phyloP scores from a whole-genome alignment of 768 basidiomycete species.

The Rhizopogon sp. region DNA sequence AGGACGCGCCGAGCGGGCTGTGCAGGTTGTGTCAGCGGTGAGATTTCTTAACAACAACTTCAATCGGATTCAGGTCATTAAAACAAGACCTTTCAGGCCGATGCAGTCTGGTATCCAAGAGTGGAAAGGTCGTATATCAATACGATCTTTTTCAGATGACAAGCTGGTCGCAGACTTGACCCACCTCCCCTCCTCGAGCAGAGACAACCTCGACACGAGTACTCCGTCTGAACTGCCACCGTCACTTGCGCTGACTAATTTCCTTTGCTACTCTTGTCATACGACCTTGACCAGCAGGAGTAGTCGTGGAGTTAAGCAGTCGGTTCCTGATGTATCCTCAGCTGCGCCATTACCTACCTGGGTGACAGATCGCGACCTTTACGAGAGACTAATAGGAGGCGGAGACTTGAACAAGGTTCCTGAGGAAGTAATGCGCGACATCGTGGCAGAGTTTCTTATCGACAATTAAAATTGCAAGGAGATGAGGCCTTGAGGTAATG shows the following conservation, averaged over 20 bases:
- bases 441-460: slow-evolving; percentile 36
- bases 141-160: slow-evolving; percentile 40
- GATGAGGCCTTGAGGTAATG: neutral
- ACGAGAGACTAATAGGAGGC: neutral
- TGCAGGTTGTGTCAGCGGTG: slow-evolving; percentile 71
- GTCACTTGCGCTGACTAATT: slow-evolving; percentile 27
- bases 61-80: neutral
- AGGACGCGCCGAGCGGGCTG: slow-evolving; percentile 38
- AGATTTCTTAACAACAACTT: neutral
- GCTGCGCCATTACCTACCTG: slow-evolving; percentile 26
- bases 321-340: slow-evolving; percentile 6
- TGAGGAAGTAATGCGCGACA: slow-evolving; percentile 31
- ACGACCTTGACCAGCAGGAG: slow-evolving; percentile 56
- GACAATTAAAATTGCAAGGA: slow-evolving; percentile 11
- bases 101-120: slow-evolving; percentile 58
- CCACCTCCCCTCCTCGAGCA: slow-evolving; percentile 3
- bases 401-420: slow-evolving; percentile 29
- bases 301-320: slow-evolving; percentile 32
- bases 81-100: slow-evolving; percentile 38
- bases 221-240: neutral
- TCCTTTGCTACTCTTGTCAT: slow-evolving; percentile 62
- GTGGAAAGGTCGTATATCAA: slow-evolving; percentile 74
- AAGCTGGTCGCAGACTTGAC: slow-evolving; percentile 12
- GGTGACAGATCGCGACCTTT: slow-evolving; percentile 16
- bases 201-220: neutral